phyloP scores from a whole-genome alignment of 257 asterid genomes.

The Nicotiana knightiana region DNA sequence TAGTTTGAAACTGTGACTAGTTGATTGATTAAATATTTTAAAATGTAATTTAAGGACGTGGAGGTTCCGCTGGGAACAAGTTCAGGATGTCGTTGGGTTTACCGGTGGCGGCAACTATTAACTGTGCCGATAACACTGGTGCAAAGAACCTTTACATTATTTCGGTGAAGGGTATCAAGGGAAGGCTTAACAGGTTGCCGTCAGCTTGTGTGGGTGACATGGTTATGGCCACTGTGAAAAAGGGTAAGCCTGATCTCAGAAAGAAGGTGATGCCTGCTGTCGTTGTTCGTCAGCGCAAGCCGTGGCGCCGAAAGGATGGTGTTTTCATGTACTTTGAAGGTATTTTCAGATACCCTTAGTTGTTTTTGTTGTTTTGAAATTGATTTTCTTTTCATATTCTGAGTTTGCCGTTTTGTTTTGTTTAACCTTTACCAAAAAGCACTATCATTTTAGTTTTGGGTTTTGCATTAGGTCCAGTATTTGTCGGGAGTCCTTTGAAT shows the following conservation, averaged over 20 bases:
- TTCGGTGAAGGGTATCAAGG: constrained; percentile 65
- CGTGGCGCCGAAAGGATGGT: constrained; percentile 77
- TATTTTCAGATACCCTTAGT: neutral
- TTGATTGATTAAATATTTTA: neutral
- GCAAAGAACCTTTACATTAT: constrained; percentile 63
- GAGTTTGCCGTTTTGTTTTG: neutral
- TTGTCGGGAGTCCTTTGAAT: neutral
- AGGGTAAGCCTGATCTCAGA: constrained; percentile 70
- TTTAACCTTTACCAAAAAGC: neutral
- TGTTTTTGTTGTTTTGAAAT: neutral
- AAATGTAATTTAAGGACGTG: constrained; percentile 37
- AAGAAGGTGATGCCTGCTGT: constrained; percentile 76
- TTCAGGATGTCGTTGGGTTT: constrained; percentile 71
- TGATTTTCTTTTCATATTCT: neutral
- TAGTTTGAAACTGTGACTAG: neutral
- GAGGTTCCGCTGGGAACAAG: constrained; percentile 70
- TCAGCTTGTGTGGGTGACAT: constrained; percentile 71
- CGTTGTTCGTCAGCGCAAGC: constrained; percentile 64
- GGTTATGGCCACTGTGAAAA: constrained; percentile 76
- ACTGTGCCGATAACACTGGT: constrained; percentile 63
- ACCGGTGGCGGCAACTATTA: constrained; percentile 68
- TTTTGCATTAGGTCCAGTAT: neutral
- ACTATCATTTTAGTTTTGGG: too few relatives aligned
- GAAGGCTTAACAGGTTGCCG: constrained; percentile 59
- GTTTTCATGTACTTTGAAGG: constrained; percentile 75